Base-by-base conservation (phyloP, 495 filamentous ascomycete species). In the Polyplosphaeria fusca region DNA sequence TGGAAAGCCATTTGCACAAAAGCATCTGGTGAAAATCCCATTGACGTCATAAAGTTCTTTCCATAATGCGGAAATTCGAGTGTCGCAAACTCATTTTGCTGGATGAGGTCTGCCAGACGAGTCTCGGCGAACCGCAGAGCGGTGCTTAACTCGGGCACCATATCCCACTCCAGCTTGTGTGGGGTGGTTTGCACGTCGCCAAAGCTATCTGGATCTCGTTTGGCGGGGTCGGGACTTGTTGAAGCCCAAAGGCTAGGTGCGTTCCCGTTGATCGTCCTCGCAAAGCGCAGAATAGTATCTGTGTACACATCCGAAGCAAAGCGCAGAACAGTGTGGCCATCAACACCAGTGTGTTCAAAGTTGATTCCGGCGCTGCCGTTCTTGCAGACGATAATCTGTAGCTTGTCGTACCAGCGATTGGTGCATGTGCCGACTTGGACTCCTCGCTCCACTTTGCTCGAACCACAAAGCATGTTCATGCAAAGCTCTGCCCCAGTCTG, bases 1-100 rank as follows among this genome's bases (percentile, higher is more conserved):
- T 98, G 93, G 76, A 96, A 97, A 3, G 93, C 94, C 93, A 97
- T 97, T 70, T 98, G 93, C 26, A 98, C 88, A 62, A 96, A 98
- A 1, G 93, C 93, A 69, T 98, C 93, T 0, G 93, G 93, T 0
- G 93, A 96, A 68, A 97, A 94, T 22, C 94, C 94, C 80, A 89
- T 90, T 0, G 88, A 90, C 1, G 90, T 97, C 68, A 98, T 98
- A 64, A 95, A 96, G 71, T 93, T 95, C 79, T 96, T 96, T 27
- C 93, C 93, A 64, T 91, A 98, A 25, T 82, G 80, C 42, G 74
- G 74, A 65, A 98, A 98, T 52, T 98, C 92, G 5, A 98, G 77
- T 22, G 89, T 92, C 53, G 89, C 79, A 65, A 98, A 96, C 70
- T 98, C 93, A 64, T 96, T 95, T 67, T 98, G 93, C 70, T 92